phyloP scores from a whole-genome alignment of 2,329 filamentous ascomycete genomes.

The Neonectria hederae region DNA sequence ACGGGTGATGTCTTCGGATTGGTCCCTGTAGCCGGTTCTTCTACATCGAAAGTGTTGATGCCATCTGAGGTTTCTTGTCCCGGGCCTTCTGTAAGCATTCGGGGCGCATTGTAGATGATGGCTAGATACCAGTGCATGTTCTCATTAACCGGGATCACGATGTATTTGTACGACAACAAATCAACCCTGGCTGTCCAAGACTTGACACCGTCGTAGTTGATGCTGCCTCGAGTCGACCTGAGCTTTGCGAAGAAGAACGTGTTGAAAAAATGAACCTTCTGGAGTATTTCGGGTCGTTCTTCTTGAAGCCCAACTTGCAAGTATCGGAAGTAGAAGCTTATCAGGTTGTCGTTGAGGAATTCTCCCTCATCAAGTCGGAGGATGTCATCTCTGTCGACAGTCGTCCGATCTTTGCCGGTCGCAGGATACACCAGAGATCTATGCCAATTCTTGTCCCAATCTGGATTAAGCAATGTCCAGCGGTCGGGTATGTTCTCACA shows the following conservation, averaged over 20 bases:
- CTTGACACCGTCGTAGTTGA: slow-evolving; percentile 87
- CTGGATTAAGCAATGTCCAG: slow-evolving; percentile 63
- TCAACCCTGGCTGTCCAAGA: slow-evolving; percentile 90
- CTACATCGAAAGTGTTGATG: slow-evolving; percentile 27
- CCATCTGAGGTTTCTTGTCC: slow-evolving; percentile 18
- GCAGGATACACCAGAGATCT: slow-evolving; percentile 70
- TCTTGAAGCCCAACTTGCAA: slow-evolving; percentile 69
- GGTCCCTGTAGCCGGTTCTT: slow-evolving; percentile 21
- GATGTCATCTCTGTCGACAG: slow-evolving; percentile 78
- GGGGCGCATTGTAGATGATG: slow-evolving; percentile 89
- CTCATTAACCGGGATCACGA: slow-evolving; percentile 93
- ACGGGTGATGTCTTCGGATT: slow-evolving; percentile 28
- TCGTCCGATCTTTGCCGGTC: slow-evolving; percentile 67
- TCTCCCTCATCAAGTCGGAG: slow-evolving; percentile 82
- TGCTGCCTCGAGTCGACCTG: slow-evolving; percentile 66
- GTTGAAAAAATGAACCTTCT: slow-evolving; percentile 87
- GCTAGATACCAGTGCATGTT: slow-evolving; percentile 91
- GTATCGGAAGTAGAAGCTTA: slow-evolving; percentile 86
- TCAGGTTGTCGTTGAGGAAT: slow-evolving; percentile 91
- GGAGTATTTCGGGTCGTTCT: slow-evolving; percentile 63
- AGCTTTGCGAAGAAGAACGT: slow-evolving; percentile 90
- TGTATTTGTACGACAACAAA: slow-evolving; percentile 85
- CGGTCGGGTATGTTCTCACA: slow-evolving; percentile 32
- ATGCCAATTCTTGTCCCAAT: slow-evolving; percentile 64
- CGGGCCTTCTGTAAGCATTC: slow-evolving; percentile 56